A percentile compares a stretch with the other conserved stretches of the same genome.
These are phyloP conservation scores for Hortaea werneckii DNA, from an alignment of 2,329 filamentous ascomycete species.

Conservation along the genomic window DNA sequence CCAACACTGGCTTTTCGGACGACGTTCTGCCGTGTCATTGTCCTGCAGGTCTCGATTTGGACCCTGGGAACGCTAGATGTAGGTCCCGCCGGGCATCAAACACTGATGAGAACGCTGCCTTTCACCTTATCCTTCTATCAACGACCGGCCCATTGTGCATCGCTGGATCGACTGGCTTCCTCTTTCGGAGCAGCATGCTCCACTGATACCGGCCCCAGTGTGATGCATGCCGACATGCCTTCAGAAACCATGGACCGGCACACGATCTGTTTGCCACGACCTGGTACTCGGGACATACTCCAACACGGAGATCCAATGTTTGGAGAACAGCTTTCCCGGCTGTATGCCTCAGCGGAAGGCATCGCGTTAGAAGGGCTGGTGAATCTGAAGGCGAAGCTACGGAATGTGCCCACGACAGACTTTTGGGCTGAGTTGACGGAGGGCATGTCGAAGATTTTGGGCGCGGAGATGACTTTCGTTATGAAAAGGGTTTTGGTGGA, in stretches of 20 bases:
- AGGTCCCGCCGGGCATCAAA: too few relatives aligned
- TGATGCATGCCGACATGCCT: too few relatives aligned
- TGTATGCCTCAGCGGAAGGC: conserved; percentile 39
- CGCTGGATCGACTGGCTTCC: too few relatives aligned
- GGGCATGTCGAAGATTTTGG: conserved; percentile 51
- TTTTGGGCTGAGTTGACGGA: conserved; percentile 58
- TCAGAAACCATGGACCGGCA: conserved; percentile 9
- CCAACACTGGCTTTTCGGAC: too few relatives aligned
- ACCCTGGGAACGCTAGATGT: too few relatives aligned
- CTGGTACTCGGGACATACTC: conserved; percentile 8
- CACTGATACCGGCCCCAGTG: too few relatives aligned
- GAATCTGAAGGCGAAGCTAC: conserved; percentile 47
- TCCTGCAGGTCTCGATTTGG: too few relatives aligned
- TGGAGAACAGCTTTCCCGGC: conserved; percentile 6
- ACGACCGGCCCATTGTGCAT: too few relatives aligned
- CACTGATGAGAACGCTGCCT: too few relatives aligned
- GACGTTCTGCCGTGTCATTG: too few relatives aligned
- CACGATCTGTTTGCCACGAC: conserved; percentile 14
- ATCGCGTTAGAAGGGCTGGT: conserved; percentile 52
- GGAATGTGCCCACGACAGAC: conserved; percentile 43
- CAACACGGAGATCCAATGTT: conserved; percentile 11
- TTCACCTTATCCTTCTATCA: too few relatives aligned
- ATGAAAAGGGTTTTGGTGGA: conserved; percentile 53
- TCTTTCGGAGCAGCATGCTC: too few relatives aligned
- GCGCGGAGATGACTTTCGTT: conserved; percentile 59